Percentiles rank a stretch among this genome's conserved stretches.
phyloP scores from a whole-genome alignment of 257 asterid species.

The Osmanthus fragrans region DNA sequence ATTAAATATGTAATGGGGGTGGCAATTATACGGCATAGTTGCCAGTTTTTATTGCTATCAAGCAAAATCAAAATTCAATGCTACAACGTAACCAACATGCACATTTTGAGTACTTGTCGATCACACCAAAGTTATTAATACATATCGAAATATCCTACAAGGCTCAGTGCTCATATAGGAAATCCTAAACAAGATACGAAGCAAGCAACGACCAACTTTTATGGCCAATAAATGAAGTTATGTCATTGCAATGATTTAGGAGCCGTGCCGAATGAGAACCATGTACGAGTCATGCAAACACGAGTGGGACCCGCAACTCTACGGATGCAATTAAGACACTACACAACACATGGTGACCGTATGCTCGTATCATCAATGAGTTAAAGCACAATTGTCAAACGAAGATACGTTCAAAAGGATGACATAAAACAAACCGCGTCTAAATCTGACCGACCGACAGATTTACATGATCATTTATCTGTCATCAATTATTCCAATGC shows the following conservation, averaged over 20 bases:
- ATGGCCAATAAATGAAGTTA: too few species aligned
- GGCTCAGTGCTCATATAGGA: too few species aligned
- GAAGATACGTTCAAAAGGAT: neutral
- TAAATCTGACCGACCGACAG: neutral
- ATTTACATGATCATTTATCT: slow-evolving; percentile 6
- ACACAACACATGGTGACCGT: neutral
- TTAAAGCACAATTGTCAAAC: neutral
- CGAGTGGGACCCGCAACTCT: neutral
- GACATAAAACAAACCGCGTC: neutral
- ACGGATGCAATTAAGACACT: neutral
- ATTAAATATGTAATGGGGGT: neutral
- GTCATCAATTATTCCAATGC: slow-evolving; percentile 14
- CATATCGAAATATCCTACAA: too few species aligned
- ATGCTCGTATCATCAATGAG: neutral
- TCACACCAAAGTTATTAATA: neutral
- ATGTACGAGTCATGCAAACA: neutral
- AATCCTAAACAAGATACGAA: too few species aligned
- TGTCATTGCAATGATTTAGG: neutral
- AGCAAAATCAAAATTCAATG: neutral
- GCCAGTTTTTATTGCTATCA: slow-evolving; percentile 1
- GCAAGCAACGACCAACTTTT: too few species aligned
- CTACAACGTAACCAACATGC: neutral
- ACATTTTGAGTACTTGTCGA: neutral
- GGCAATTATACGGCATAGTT: slow-evolving; percentile 9
- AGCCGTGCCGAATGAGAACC: neutral